A percentile compares a stretch with the other conserved stretches of the same genome.
These are phyloP conservation scores for Dactylellina parvicollis DNA, from an alignment of 2,329 filamentous ascomycete genomes.

Conservation along the genomic window DNA sequence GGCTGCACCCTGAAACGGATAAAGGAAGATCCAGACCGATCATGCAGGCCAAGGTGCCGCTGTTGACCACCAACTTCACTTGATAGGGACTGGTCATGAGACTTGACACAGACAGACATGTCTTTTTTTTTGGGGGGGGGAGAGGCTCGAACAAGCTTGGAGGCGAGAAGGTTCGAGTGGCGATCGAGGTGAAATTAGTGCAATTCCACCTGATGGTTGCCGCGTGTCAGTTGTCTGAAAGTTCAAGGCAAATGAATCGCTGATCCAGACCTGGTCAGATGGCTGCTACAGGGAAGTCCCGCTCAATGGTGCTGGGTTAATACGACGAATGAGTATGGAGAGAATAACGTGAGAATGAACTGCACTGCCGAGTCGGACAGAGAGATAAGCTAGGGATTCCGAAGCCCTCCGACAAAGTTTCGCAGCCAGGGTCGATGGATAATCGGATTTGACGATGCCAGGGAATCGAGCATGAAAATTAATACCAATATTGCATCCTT, in stretches of 20 bases:
- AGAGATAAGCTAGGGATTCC: neutral
- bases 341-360: neutral
- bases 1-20: slow-evolving; percentile 47
- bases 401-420: neutral
- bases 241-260: slow-evolving; percentile 23
- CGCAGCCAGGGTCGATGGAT: slow-evolving; percentile 7
- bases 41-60: slow-evolving; percentile 50
- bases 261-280: slow-evolving; percentile 26
- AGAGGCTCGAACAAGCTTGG: no score
- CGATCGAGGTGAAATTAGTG: slow-evolving; percentile 10
- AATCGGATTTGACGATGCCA: slow-evolving; percentile 19
- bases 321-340: slow-evolving; percentile 13
- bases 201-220: slow-evolving; percentile 29
- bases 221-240: slow-evolving; percentile 35
- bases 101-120: slow-evolving; percentile 24
- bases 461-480: slow-evolving; percentile 15
- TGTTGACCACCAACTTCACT: neutral
- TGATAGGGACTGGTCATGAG: slow-evolving; percentile 36
- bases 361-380: slow-evolving; percentile 13
- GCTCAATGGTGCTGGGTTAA: slow-evolving; percentile 15
- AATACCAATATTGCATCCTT: slow-evolving; percentile 28
- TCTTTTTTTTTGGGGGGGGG: no score
- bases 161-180: slow-evolving; percentile 17
- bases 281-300: slow-evolving; percentile 8
- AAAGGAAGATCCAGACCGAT: slow-evolving; percentile 55